phyloP scores from a whole-genome alignment of 2,329 filamentous ascomycete species.

The Gaeumannomyces sp. region DNA sequence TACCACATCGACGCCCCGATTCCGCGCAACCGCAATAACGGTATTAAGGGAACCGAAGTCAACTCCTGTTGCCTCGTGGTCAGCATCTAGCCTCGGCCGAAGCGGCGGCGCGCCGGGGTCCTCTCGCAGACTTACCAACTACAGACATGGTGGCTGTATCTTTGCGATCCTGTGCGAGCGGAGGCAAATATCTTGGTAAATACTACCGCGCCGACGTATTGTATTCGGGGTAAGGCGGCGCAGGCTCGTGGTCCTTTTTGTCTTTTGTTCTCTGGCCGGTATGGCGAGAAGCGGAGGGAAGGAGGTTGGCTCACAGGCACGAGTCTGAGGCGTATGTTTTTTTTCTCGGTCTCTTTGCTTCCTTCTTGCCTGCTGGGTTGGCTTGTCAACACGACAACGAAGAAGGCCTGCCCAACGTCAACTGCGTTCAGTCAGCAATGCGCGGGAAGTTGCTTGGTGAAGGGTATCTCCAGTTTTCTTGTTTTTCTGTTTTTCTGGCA shows the following conservation, averaged over 20 bases:
- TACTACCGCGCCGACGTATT: background rate
- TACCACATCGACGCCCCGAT: conserved; percentile 98
- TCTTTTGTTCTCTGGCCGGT: background rate
- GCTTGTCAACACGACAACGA: background rate
- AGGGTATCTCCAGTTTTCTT: background rate
- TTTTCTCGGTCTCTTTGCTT: background rate
- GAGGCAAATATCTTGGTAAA: background rate
- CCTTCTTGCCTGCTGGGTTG: background rate
- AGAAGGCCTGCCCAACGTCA: background rate
- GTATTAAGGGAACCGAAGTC: conserved; percentile 97
- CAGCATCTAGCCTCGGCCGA: background rate
- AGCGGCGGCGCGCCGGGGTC: background rate
- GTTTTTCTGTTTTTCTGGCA: too few species aligned
- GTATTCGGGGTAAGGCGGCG: background rate
- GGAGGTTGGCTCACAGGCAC: background rate
- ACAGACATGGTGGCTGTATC: conserved; percentile 11
- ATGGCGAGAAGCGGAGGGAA: background rate
- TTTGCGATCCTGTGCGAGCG: conserved; percentile 3
- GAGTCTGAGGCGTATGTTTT: background rate
- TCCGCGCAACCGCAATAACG: conserved; percentile 93
- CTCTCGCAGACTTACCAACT: conserved; percentile 8
- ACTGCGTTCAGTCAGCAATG: background rate
- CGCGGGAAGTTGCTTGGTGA: background rate
- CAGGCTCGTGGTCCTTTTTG: background rate
- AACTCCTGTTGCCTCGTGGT: conserved; percentile 50